A percentile compares a stretch with the other conserved stretches of the same genome.
phyloP scores from a whole-genome alignment of 1,284 basidiomycete species.

The Heterobasidion parviporum region DNA sequence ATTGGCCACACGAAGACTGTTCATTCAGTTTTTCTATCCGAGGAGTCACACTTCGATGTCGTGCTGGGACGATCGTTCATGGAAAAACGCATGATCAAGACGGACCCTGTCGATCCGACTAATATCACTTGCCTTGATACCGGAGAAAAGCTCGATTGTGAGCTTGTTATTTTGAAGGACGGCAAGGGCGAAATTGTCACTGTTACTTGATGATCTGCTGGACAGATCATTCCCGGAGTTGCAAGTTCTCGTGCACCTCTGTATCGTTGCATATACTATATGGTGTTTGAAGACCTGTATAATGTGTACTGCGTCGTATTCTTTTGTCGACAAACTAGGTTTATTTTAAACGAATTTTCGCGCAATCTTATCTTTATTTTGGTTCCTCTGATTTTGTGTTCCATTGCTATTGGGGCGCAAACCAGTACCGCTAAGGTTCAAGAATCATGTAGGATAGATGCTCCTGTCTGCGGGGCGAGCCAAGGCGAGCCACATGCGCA shows the following conservation, averaged over 20 bases:
- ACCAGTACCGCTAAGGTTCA: no score
- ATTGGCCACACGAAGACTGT: conserved; percentile 34
- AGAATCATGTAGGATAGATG: no score
- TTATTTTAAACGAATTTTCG: neutral
- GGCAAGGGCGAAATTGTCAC: conserved; percentile 83
- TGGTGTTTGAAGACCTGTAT: neutral
- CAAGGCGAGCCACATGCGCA: no score
- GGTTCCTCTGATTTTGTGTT: no score
- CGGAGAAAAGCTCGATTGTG: conserved; percentile 89
- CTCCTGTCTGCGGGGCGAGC: no score
- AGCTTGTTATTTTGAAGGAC: conserved; percentile 84
- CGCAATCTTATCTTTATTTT: neutral
- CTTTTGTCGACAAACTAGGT: neutral
- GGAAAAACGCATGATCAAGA: conserved; percentile 83
- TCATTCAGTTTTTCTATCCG: conserved; percentile 71
- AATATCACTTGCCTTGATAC: conserved; percentile 91
- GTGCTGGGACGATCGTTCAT: conserved; percentile 92
- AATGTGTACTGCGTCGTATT: neutral
- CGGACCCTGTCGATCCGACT: conserved; percentile 80
- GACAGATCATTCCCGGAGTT: neutral
- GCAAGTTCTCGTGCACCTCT: no score
- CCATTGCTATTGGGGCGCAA: no score
- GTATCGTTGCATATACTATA: neutral
- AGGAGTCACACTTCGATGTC: conserved; percentile 96
- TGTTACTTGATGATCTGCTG: conserved; percentile 50